phyloP scores from a whole-genome alignment of 345 rosid genomes.

The Gossypium australe region DNA sequence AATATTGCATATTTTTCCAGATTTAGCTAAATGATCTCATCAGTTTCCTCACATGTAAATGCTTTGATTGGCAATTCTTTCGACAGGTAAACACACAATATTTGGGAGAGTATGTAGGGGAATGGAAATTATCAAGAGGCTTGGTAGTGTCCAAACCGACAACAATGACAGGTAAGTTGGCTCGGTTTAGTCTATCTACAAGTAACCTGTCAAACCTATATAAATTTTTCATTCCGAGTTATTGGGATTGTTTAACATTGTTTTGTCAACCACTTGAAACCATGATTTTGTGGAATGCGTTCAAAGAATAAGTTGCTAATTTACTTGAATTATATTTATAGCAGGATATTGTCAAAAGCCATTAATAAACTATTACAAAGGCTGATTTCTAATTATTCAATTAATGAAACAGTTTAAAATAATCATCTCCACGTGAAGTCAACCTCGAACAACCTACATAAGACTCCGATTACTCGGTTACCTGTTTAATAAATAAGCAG shows the following conservation, averaged over 20 bases:
- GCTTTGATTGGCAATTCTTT: background rate
- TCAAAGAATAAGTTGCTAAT: background rate
- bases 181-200: background rate
- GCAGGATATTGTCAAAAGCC: background rate
- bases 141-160: constrained; percentile 94
- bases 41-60: background rate
- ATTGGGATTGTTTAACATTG: background rate
- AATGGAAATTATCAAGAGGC: constrained; percentile 94
- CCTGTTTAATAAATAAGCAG: background rate
- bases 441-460: background rate
- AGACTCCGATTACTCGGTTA: background rate
- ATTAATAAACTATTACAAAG: background rate
- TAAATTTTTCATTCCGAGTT: background rate
- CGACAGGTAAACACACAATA: constrained; percentile 34
- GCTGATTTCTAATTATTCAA: background rate
- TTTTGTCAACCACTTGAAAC: background rate
- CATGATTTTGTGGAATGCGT: background rate
- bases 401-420: background rate
- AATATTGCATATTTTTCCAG: background rate
- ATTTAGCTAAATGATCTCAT: background rate
- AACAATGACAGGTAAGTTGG: constrained; percentile 69
- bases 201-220: background rate
- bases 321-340: background rate
- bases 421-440: background rate
- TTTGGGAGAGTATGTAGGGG: constrained; percentile 92